These are phyloP conservation scores for Lactifluus rugatus DNA, from an alignment of 768 basidiomycete genomes.

Conservation along the genomic window DNA sequence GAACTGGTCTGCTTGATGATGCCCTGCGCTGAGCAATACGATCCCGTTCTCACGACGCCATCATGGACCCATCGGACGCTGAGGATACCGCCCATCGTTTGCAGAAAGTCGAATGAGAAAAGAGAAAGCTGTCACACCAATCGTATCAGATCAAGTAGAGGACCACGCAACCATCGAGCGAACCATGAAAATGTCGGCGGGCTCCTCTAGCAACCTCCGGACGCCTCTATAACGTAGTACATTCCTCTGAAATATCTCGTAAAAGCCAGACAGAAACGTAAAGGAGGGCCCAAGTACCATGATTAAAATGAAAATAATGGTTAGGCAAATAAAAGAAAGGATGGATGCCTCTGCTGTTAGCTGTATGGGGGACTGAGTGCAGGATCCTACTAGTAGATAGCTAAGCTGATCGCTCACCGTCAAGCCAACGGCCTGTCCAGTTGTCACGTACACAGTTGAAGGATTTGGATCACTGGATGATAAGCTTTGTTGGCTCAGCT, in stretches of 20 bases:
- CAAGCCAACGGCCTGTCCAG: slow-evolving; percentile 30
- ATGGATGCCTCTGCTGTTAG: slow-evolving; percentile 28
- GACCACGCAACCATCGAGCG: not conserved
- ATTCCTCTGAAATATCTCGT: slow-evolving; percentile 6
- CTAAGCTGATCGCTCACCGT: slow-evolving; percentile 22
- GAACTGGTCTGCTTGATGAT: slow-evolving; percentile 35
- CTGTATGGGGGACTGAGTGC: slow-evolving; percentile 18
- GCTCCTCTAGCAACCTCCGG: slow-evolving; percentile 27
- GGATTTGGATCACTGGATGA: not conserved
- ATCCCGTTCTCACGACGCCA: slow-evolving; percentile 27
- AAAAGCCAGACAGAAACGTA: not conserved
- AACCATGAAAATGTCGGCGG: slow-evolving; percentile 36
- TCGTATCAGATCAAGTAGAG: slow-evolving; percentile 4
- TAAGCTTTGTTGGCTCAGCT: not conserved
- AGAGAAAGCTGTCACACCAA: slow-evolving; percentile 21
- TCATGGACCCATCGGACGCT: slow-evolving; percentile 26
- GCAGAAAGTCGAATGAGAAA: slow-evolving; percentile 29
- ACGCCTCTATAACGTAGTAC: not conserved
- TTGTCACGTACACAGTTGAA: slow-evolving; percentile 23
- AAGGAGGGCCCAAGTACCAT: not conserved
- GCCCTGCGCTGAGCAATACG: slow-evolving; percentile 32
- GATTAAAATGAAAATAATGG: not conserved
- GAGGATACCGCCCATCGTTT: slow-evolving; percentile 31
- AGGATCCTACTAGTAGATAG: not conserved
- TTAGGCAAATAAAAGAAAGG: not conserved